Base-by-base conservation (phyloP, 129 eudicot species). In the Apium graveolens region DNA sequence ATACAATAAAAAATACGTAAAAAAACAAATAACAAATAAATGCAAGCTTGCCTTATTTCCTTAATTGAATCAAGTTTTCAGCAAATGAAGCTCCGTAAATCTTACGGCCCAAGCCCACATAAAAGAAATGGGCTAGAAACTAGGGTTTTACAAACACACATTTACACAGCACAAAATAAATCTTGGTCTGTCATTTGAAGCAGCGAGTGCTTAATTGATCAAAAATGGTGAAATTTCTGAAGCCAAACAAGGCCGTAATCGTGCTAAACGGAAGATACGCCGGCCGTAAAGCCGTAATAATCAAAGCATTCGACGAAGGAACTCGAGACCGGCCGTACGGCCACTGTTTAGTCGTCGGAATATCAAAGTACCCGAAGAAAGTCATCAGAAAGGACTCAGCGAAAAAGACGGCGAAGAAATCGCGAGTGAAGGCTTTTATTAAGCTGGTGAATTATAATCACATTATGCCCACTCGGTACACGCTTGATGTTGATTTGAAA, bases 361-460 rank as follows among this genome's bases (percentile, higher is more conserved):
- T 79, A 32, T 51, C 34, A 27, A 79, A 79, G 82, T 71, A 79
- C 78, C 82, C 82, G 17, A 79, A 79, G 82, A 79, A 79, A 68
- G 73, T 79, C 70, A 79, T 79, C n/a, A 43, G 70, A 6, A 79
- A 79, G 37, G 82, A 79, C 70, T 79, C 82, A 0, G 77, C 70
- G 41, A 79, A 79, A 48, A 79, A 79, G 72, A 75, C 74, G 70
- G 82, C 82, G 53, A 79, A 79, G 21, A 79, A 79, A 49, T 79
- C 82, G 20, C 17, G 82, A 1, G 78, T 71, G 39, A 79, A 79
- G 70, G 74, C 77, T 7, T 79, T 79, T 9, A 49, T 79, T 37
- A 79, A 79, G 78, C 69, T 79, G 51, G 82, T 79, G n/a, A 79
- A 79, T 13, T 79, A 71, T 48, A 79, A 79, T 73, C 82, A 79